Evolutionary conservation across 1,139 yeast genomes (phyloP).

Genomic region (Martiniozyma asiatica): DNA sequence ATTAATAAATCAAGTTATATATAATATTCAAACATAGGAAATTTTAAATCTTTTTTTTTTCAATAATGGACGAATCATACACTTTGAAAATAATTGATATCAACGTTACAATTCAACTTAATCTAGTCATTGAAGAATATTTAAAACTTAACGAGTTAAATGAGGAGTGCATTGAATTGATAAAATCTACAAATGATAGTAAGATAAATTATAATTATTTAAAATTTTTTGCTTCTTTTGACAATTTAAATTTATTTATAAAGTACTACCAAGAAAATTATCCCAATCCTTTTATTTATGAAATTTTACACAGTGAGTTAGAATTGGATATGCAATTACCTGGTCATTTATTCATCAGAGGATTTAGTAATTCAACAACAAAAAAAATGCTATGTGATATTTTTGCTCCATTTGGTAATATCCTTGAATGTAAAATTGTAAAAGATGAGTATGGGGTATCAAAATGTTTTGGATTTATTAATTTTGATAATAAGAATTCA

Average conservation of each 20-base stretch:
- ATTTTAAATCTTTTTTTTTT: too few species aligned
- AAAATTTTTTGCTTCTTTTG: constrained; percentile 8
- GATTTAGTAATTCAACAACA: constrained; percentile 30
- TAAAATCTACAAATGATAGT: constrained; percentile 7
- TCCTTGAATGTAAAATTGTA: constrained; percentile 33
- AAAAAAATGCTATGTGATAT: constrained; percentile 27
- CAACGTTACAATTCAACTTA: constrained; percentile 4
- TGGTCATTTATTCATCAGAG: constrained; percentile 48
- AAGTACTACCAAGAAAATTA: constrained; percentile 8
- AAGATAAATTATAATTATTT: constrained; percentile 8
- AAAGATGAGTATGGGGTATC: constrained; percentile 30
- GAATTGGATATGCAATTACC: constrained; percentile 43
- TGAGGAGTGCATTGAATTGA: constrained; percentile 3
- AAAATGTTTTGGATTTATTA: constrained; percentile 37
- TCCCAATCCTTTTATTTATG: constrained; percentile 6
- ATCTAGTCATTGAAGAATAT: constrained; percentile 3
- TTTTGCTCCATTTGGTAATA: constrained; percentile 31
- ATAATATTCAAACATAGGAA: too few species aligned
- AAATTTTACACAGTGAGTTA: constrained; percentile 22
- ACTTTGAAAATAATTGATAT: constrained; percentile 4
- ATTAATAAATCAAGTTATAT: too few species aligned
- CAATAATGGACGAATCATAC: too few species aligned
- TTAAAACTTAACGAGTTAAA: constrained; percentile 2
- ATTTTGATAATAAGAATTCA: constrained; percentile 28
- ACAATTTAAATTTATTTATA: constrained; percentile 9